Base-by-base conservation (phyloP, 1,284 basidiomycete genomes). In the Ganoderma lucidum region DNA sequence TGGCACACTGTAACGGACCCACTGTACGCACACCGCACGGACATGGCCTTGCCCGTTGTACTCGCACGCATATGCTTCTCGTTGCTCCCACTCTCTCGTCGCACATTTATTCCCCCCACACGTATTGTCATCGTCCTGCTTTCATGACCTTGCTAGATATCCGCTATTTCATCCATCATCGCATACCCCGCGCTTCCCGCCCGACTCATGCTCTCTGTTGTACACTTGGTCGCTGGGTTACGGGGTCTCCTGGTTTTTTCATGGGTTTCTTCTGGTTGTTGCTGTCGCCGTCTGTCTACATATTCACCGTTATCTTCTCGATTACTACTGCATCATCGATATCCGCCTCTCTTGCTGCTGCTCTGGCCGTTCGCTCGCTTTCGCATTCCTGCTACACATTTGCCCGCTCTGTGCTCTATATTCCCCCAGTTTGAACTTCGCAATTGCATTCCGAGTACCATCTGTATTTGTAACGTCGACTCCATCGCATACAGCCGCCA, bases 71-170 rank as follows among this genome's bases (percentile, higher is more conserved):
- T 56, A 56, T 56, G 53, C 30, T 32, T 9, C 51, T 6, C 45
- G 4, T 23, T 23, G 23, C 23, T 23, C 23, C 23, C 48, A 10
- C 23, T 51, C 48, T 28, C 28, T 19, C 53, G 15, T 32, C 3
- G 3, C 53, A 56, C 53, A 6, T 8, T 14, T 35, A 32, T 56
- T 56, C 30, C 39, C 32, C 30, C 53, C 53, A 19, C 53, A 56
- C 53, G 30, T 35, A 35, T 19, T 30, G 30, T 17, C 30, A 23
- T 51, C 53, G 23, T 51, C 14, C 2, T 35, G 30, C 53, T 56
- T 56, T 56, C 53, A 56, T 30, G 53, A 35, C 35, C 23, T 56
- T 56, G 15, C 10, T 51, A 51, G 48, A 51, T 51, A 51, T 51
- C 48, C 48, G 48, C 48, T 51, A 51, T 51, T 51, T 51, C 48